These are phyloP conservation scores for Tylopilus balloui DNA, from an alignment of 768 basidiomycete species.

Conservation along the genomic window DNA sequence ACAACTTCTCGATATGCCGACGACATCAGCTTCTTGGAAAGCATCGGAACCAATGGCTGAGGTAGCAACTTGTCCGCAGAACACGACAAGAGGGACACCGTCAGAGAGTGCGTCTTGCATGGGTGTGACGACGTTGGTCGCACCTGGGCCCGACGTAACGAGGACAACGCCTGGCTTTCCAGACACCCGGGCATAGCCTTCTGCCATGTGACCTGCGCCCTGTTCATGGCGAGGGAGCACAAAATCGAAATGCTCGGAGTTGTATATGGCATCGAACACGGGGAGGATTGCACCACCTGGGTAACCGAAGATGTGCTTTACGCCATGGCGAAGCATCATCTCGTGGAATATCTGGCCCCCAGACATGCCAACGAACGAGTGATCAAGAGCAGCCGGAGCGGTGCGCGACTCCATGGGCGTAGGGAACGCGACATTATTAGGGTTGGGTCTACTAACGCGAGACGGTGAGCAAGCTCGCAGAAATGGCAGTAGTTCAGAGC, in stretches of 20 bases:
- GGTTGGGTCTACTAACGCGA: slow-evolving; percentile 49
- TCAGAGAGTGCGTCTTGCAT: slow-evolving; percentile 98
- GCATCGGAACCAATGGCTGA: slow-evolving; percentile 98
- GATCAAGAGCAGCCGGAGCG: slow-evolving; percentile 56
- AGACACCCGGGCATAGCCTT: slow-evolving; percentile 96
- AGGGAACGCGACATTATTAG: slow-evolving; percentile 35
- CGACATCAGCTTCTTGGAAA: slow-evolving; percentile 96
- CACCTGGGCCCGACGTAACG: slow-evolving; percentile 96
- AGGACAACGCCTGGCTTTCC: slow-evolving; percentile 97
- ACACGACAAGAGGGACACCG: slow-evolving; percentile 91
- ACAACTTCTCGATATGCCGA: slow-evolving; percentile 95
- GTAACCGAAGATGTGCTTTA: slow-evolving; percentile 97
- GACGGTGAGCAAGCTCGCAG: slow-evolving; percentile 35
- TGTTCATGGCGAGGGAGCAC: slow-evolving; percentile 96
- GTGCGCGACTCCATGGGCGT: slow-evolving; percentile 35
- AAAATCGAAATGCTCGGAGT: slow-evolving; percentile 92
- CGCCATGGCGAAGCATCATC: slow-evolving; percentile 97
- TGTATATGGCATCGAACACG: slow-evolving; percentile 99
- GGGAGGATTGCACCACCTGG: slow-evolving; percentile 97
- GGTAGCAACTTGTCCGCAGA: slow-evolving; percentile 97
- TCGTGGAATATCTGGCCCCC: slow-evolving; percentile 99
- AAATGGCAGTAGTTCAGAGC: background rate
- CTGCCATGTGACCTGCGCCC: slow-evolving; percentile 98
- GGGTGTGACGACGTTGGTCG: slow-evolving; percentile 95
- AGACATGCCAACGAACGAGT: slow-evolving; percentile 88